A percentile compares a stretch with the other conserved stretches of the same genome.
phyloP scores from a whole-genome alignment of 1,139 yeast species.

The Hansenula sp. region DNA sequence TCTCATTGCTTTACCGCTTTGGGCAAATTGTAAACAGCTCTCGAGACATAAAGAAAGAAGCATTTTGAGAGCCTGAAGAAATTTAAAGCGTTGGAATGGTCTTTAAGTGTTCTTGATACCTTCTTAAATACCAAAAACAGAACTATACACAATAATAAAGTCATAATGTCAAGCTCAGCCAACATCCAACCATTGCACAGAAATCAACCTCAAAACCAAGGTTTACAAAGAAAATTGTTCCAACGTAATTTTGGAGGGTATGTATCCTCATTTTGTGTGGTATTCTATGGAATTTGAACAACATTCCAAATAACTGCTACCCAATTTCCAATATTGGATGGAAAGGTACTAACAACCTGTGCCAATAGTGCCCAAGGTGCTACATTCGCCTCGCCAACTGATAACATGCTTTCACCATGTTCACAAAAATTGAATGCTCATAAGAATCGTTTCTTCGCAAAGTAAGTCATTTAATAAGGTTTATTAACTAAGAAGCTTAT shows the following conservation, averaged over 20 bases:
- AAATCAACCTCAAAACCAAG: constrained; percentile 7
- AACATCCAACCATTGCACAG: constrained; percentile 26
- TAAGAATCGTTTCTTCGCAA: constrained; percentile 36
- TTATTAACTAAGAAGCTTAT: neutral
- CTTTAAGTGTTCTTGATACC: too few relatives aligned
- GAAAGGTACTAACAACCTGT: neutral
- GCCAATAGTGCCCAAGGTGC: constrained; percentile 11
- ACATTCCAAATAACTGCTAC: too few relatives aligned
- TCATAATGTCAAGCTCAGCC: constrained; percentile 7
- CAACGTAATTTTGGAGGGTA: constrained; percentile 14
- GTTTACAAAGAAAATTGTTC: constrained; percentile 18
- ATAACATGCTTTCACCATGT: constrained; percentile 53
- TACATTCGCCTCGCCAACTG: constrained; percentile 53
- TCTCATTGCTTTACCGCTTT: constrained; percentile 2
- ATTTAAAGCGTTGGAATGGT: too few relatives aligned
- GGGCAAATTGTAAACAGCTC: constrained; percentile 1
- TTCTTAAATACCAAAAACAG: too few relatives aligned
- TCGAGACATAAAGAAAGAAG: neutral
- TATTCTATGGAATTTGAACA: too few relatives aligned
- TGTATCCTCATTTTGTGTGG: neutral
- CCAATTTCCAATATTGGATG: too few relatives aligned
- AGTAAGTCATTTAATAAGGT: constrained; percentile 9
- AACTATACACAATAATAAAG: too few relatives aligned
- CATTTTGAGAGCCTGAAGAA: neutral
- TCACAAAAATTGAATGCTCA: constrained; percentile 50